Conservation (phyloP, 1,284 basidiomycete species). For the Lentinus polychrous region DNA sequence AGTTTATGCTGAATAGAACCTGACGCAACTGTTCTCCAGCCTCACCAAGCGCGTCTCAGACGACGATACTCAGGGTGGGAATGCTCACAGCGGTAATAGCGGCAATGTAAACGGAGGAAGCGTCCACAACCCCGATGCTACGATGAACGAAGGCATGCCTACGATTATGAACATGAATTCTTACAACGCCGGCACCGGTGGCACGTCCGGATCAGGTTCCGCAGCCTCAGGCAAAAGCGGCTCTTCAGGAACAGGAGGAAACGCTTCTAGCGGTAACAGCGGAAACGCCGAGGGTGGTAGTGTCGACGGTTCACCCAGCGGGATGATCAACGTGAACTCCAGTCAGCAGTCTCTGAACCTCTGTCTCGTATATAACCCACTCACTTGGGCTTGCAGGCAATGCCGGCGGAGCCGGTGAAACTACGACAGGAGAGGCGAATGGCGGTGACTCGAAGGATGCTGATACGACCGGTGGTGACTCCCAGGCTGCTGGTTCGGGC, state of each 20-base stretch:
- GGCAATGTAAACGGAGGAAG: slow-evolving; percentile 22
- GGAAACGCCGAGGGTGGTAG: slow-evolving; percentile 22
- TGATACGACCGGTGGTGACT: too few relatives aligned
- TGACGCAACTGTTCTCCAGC: neutral
- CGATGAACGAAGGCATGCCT: slow-evolving; percentile 20
- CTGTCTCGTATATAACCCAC: neutral
- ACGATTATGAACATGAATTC: slow-evolving; percentile 26
- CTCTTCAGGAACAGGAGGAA: slow-evolving; percentile 22
- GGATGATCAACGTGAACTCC: slow-evolving; percentile 25
- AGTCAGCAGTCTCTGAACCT: slow-evolving; percentile 16
- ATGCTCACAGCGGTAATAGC: slow-evolving; percentile 22
- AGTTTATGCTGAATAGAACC: neutral
- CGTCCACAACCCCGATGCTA: slow-evolving; percentile 16
- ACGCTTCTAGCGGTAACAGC: slow-evolving; percentile 23
- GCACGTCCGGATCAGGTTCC: slow-evolving; percentile 22
- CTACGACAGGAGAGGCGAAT: slow-evolving; percentile 21
- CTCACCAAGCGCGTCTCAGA: slow-evolving; percentile 18
- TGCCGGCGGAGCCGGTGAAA: slow-evolving; percentile 23
- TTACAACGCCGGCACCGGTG: slow-evolving; percentile 26
- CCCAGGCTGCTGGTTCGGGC: too few relatives aligned
- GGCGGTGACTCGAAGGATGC: slow-evolving; percentile 29
- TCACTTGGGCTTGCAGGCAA: slow-evolving; percentile 20
- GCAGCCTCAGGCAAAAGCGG: slow-evolving; percentile 20
- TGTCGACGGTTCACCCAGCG: slow-evolving; percentile 20
- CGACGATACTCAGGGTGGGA: slow-evolving; percentile 21